phyloP scores from a whole-genome alignment of 1,284 basidiomycete species.

The Cryptococcus depauperatus region DNA sequence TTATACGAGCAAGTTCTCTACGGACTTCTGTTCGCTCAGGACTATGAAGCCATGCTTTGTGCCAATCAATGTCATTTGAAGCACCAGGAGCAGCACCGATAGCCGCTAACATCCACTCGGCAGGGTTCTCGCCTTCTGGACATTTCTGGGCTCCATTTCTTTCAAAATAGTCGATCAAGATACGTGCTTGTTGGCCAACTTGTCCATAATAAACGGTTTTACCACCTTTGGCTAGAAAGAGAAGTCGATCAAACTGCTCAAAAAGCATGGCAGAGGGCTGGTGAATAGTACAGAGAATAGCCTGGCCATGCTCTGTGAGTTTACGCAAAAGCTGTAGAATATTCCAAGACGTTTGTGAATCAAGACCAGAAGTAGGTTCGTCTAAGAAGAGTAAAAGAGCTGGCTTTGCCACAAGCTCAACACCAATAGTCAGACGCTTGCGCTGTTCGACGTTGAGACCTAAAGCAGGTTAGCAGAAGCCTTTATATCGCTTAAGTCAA shows the following conservation, averaged over 20 bases:
- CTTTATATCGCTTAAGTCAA: conserved; percentile 5
- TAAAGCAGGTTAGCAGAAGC: conserved; percentile 3
- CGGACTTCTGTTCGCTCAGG: conserved; percentile 43
- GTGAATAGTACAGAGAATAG: conserved; percentile 54
- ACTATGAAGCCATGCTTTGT: conserved; percentile 58
- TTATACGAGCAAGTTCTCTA: conserved; percentile 46
- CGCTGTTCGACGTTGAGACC: conserved; percentile 58
- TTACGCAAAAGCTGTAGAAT: conserved; percentile 73
- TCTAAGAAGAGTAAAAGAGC: conserved; percentile 72
- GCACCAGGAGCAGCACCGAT: conserved; percentile 63
- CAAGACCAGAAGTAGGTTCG: conserved; percentile 65
- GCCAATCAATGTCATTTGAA: conserved; percentile 60
- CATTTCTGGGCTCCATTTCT: conserved; percentile 45
- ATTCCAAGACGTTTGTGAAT: conserved; percentile 82
- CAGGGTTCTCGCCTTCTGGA: conserved; percentile 47
- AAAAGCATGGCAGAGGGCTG: conserved; percentile 57
- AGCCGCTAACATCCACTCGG: conserved; percentile 48
- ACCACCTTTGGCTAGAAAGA: conserved; percentile 48
- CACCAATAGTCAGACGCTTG: conserved; percentile 73
- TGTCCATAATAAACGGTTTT: conserved; percentile 53
- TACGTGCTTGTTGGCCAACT: conserved; percentile 48
- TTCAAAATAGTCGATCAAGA: conserved; percentile 51
- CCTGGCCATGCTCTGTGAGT: conserved; percentile 76
- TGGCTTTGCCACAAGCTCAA: conserved; percentile 57
- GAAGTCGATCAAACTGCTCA: conserved; percentile 56